Conservation (phyloP, 352 stramenopile species). For the Globisporangium ultimum region DNA sequence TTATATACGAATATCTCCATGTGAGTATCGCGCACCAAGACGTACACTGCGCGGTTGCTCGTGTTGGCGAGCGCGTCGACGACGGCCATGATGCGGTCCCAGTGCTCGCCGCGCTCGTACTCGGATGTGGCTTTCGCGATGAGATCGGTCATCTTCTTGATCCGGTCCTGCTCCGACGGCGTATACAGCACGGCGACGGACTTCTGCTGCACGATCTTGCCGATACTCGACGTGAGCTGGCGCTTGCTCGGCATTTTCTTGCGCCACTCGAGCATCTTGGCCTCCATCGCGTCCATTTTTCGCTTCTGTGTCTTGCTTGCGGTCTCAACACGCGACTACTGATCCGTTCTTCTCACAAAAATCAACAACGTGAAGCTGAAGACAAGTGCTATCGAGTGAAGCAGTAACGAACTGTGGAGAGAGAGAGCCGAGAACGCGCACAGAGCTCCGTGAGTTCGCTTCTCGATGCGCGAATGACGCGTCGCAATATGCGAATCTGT, state of each 20-base stretch:
- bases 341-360: too few species aligned
- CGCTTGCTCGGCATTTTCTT: conserved; percentile 77
- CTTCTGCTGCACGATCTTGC: conserved; percentile 80
- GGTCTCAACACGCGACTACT: too few species aligned
- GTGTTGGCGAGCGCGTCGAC: conserved; percentile 72
- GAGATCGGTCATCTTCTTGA: conserved; percentile 69
- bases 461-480: too few species aligned
- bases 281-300: conserved; percentile 51
- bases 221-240: conserved; percentile 52
- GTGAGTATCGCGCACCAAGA: not conserved
- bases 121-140: conserved; percentile 68
- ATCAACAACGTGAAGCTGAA: too few species aligned
- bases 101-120: conserved; percentile 68
- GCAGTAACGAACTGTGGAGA: too few species aligned
- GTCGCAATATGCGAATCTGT: too few species aligned
- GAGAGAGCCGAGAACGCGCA: too few species aligned
- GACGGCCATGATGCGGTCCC: conserved; percentile 69
- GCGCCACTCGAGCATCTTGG: conserved; percentile 61
- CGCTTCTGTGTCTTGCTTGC: not conserved
- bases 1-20: not conserved
- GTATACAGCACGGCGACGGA: conserved; percentile 71
- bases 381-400: too few species aligned
- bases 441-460: too few species aligned
- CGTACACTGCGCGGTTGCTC: conserved; percentile 57
- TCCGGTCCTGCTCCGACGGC: conserved; percentile 66